Evolutionary conservation across 208 protist species (phyloP).

Genomic region (Leishmania guyanensis): DNA sequence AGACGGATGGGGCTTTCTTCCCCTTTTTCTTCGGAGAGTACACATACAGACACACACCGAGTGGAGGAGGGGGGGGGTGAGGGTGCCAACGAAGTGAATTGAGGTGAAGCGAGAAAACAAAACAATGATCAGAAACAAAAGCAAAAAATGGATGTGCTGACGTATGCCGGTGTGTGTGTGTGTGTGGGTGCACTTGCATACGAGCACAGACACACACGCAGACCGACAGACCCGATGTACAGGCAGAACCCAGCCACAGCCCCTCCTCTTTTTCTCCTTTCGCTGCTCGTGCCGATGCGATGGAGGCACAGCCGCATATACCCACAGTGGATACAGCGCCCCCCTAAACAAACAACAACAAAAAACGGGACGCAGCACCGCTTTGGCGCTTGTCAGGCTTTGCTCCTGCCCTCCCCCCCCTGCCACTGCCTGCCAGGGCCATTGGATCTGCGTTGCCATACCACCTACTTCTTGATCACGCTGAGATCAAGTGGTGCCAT

Average conservation of each 20-base stretch:
- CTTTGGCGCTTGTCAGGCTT: background rate
- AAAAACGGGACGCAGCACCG: background rate
- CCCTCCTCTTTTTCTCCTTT: background rate
- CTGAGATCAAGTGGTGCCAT: constrained; percentile 40
- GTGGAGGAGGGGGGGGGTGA: background rate
- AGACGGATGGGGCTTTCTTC: background rate
- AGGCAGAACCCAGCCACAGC: background rate
- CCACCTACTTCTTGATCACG: constrained; percentile 38
- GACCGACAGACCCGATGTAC: background rate
- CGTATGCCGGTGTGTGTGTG: background rate
- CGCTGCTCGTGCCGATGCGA: background rate
- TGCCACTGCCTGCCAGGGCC: background rate
- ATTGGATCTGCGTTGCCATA: background rate
- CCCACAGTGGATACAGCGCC: background rate
- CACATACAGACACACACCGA: background rate
- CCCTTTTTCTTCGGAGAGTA: too few relatives aligned
- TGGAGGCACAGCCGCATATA: background rate
- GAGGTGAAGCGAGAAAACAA: background rate
- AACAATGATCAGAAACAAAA: background rate
- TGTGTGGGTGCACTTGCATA: constrained; percentile 13
- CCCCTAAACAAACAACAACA: background rate
- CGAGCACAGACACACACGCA: background rate
- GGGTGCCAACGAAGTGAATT: background rate
- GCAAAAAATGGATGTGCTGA: constrained; percentile 2
- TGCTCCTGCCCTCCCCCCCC: background rate